Evolutionary conservation across 208 protist species (phyloP).

Genomic region (Novymonas esmeraldas): DNA sequence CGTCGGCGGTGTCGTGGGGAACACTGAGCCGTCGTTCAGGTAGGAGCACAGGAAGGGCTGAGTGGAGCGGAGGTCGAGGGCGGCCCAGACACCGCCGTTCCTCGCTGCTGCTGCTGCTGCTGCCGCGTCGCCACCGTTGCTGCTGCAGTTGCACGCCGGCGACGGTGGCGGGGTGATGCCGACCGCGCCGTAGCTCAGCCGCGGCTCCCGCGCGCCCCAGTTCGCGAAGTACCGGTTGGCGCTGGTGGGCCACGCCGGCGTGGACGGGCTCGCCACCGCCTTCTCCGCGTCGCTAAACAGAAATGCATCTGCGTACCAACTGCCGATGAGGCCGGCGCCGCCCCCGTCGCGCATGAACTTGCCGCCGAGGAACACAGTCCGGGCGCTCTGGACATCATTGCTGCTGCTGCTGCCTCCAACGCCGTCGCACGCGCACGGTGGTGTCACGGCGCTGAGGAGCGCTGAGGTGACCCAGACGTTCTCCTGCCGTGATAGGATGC

Average conservation of each 20-base stretch:
- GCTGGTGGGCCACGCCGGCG: conserved; percentile 63
- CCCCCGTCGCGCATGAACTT: conserved; percentile 46
- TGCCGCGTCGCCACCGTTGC: too few species aligned
- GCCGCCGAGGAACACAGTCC: conserved; percentile 53
- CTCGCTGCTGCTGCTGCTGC: neutral
- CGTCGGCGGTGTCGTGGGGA: conserved; percentile 26
- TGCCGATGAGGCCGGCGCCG: conserved; percentile 41
- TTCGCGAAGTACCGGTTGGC: conserved; percentile 46
- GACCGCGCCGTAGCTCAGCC: conserved; percentile 45
- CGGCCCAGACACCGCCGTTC: conserved; percentile 34
- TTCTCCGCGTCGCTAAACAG: conserved; percentile 40
- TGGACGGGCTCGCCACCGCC: conserved; percentile 38
- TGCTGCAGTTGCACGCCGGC: conserved; percentile 7
- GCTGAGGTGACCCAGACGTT: conserved; percentile 41
- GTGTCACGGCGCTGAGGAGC: conserved; percentile 19
- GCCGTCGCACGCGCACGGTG: neutral
- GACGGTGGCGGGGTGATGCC: conserved; percentile 27
- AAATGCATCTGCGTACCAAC: conserved; percentile 50
- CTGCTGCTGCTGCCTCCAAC: neutral
- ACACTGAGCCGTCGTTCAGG: conserved; percentile 65
- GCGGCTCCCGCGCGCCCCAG: conserved; percentile 52
- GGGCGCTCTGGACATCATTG: conserved; percentile 1
- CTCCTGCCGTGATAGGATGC: conserved; percentile 44
- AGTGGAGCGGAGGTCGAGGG: conserved; percentile 44
- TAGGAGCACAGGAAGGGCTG: conserved; percentile 74